Conservation (phyloP, 2,329 filamentous ascomycete species). For the Diplodia mutila region DNA sequence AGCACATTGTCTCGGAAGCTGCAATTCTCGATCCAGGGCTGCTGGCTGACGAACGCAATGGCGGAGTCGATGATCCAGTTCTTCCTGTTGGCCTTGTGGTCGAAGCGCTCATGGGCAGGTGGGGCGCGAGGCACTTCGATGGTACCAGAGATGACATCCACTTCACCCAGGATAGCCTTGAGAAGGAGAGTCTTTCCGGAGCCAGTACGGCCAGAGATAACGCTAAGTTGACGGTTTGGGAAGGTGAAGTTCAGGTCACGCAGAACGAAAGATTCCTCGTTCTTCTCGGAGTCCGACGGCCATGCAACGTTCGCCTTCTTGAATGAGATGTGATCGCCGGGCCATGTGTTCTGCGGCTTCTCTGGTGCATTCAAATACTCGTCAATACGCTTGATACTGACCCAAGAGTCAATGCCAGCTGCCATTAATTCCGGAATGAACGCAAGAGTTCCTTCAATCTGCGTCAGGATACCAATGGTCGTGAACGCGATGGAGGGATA, state of each 20-base stretch:
- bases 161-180: constrained; percentile 74
- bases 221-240: constrained; percentile 68
- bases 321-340: constrained; percentile 66
- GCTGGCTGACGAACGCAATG: constrained; percentile 71
- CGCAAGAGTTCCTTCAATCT: constrained; percentile 72
- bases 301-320: constrained; percentile 72
- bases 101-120: constrained; percentile 57
- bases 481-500: constrained; percentile 78
- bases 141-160: constrained; percentile 67
- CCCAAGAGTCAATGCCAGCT: constrained; percentile 69
- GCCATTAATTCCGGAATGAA: constrained; percentile 75
- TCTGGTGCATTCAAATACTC: constrained; percentile 71
- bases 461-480: constrained; percentile 72
- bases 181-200: constrained; percentile 78
- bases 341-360: constrained; percentile 57
- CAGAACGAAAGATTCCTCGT: constrained; percentile 65
- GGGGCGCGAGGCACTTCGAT: constrained; percentile 53
- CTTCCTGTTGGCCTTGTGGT: constrained; percentile 59
- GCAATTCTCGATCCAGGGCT: constrained; percentile 77
- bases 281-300: constrained; percentile 62
- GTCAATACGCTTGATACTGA: constrained; percentile 74
- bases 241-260: constrained; percentile 68
- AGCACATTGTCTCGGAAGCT: constrained; percentile 78
- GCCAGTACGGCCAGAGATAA: constrained; percentile 77
- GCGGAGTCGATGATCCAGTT: constrained; percentile 72